These are phyloP conservation scores for Cercospora brassicicola DNA, from an alignment of 2,329 filamentous ascomycete species.

Conservation along the genomic window DNA sequence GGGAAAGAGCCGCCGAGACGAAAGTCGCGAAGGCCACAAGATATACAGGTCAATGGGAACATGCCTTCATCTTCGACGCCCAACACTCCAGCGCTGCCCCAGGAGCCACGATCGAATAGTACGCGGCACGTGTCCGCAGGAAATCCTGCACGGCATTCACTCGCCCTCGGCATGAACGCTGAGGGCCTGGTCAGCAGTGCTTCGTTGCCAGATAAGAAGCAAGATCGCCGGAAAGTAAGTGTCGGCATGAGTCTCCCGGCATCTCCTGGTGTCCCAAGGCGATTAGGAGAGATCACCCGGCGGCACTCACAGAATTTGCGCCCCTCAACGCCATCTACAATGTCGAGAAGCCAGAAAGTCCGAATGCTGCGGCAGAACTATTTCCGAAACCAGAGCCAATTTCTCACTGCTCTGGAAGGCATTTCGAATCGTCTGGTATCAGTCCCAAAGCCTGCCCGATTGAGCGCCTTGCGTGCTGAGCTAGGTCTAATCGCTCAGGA, in stretches of 20 bases:
- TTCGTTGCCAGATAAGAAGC: slow-evolving; percentile 35
- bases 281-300: slow-evolving; percentile 40
- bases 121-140: slow-evolving; percentile 8
- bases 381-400: slow-evolving; percentile 77
- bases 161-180: slow-evolving; percentile 34
- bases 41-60: slow-evolving; percentile 30
- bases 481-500: slow-evolving; percentile 78
- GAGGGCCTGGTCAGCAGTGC: slow-evolving; percentile 37
- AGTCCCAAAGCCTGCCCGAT: slow-evolving; percentile 75
- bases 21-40: slow-evolving; percentile 40
- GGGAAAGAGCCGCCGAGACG: slow-evolving; percentile 29
- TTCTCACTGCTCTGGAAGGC: slow-evolving; percentile 75
- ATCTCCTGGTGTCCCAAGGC: slow-evolving; percentile 44
- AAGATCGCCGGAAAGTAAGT: slow-evolving; percentile 28
- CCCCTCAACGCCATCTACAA: slow-evolving; percentile 58
- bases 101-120: neutral
- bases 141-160: slow-evolving; percentile 34
- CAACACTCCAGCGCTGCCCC: slow-evolving; percentile 21
- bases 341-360: slow-evolving; percentile 67
- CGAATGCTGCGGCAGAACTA: slow-evolving; percentile 76
- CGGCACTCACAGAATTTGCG: slow-evolving; percentile 61
- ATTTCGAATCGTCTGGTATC: slow-evolving; percentile 82
- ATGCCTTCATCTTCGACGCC: slow-evolving; percentile 20
- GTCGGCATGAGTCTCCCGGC: slow-evolving; percentile 31
- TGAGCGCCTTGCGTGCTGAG: slow-evolving; percentile 79